Conservation (phyloP, 768 basidiomycete genomes). For the Gloeostereum incarnatum region DNA sequence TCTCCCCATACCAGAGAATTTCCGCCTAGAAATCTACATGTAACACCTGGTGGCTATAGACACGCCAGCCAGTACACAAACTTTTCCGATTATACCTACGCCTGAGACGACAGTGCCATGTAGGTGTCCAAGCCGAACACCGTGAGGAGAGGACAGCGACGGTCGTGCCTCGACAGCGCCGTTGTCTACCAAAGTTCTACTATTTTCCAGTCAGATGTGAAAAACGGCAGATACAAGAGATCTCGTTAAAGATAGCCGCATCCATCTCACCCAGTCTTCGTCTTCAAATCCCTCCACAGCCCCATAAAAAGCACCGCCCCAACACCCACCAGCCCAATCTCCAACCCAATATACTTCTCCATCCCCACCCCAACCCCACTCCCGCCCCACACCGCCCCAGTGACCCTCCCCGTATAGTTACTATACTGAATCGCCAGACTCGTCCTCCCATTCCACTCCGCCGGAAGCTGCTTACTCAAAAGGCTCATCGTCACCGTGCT, state of each 20-base stretch:
- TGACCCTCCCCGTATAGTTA: slow-evolving; percentile 56
- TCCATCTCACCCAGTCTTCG: slow-evolving; percentile 41
- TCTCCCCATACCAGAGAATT: too few relatives aligned
- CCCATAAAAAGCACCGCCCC: slow-evolving; percentile 43
- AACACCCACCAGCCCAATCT: slow-evolving; percentile 50
- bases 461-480: slow-evolving; percentile 60
- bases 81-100: too few relatives aligned
- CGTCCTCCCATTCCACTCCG: slow-evolving; percentile 47
- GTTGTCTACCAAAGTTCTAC: too few relatives aligned
- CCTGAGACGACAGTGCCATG: too few relatives aligned
- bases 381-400: slow-evolving; percentile 62
- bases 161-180: too few relatives aligned
- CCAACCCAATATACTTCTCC: slow-evolving; percentile 46
- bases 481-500: slow-evolving; percentile 60
- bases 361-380: slow-evolving; percentile 37
- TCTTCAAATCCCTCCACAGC: slow-evolving; percentile 56
- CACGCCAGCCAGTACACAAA: too few relatives aligned
- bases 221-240: too few relatives aligned
- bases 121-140: too few relatives aligned
- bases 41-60: too few relatives aligned
- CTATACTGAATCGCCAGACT: slow-evolving; percentile 59
- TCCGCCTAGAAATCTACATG: too few relatives aligned
- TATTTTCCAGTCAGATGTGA: too few relatives aligned
- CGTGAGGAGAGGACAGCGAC: too few relatives aligned
- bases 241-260: not conserved